phyloP scores from a whole-genome alignment of 208 protist species.

The Wallacemonas sp. region DNA sequence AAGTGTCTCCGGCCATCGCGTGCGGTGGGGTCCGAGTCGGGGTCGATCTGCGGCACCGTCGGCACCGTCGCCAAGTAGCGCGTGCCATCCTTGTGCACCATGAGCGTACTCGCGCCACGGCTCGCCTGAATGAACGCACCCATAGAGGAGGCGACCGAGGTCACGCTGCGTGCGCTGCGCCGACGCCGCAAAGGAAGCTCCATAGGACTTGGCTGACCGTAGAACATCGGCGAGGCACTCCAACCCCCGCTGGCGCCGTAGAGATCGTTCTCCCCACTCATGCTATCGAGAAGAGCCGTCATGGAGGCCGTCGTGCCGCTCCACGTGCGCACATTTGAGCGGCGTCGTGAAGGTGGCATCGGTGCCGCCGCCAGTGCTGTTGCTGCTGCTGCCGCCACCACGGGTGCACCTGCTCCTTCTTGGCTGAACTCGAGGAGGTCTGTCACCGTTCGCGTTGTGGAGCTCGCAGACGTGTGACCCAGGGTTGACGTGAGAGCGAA shows the following conservation, averaged over 20 bases:
- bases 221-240: neutral
- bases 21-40: neutral
- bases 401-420: too few species aligned
- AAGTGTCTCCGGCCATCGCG: conserved; percentile 2
- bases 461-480: too few species aligned
- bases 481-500: too few species aligned
- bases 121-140: conserved; percentile 8
- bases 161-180: conserved; percentile 5
- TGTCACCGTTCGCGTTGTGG: too few species aligned
- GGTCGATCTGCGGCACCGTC: neutral
- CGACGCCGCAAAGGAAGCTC: conserved; percentile 9
- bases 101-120: neutral
- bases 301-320: conserved; percentile 3
- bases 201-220: conserved; percentile 5
- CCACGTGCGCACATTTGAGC: neutral
- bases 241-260: neutral
- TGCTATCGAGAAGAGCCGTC: neutral
- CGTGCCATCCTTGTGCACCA: conserved; percentile 13
- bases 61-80: neutral
- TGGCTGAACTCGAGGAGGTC: too few species aligned
- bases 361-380: neutral
- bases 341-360: too few species aligned
- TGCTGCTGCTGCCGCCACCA: neutral
- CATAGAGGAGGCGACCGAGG: conserved; percentile 14
- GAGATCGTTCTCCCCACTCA: neutral